Percentiles rank a stretch among this genome's conserved stretches.
phyloP scores from a whole-genome alignment of 2,329 filamentous ascomycete species.

The Hymenoscyphus salicellus region DNA sequence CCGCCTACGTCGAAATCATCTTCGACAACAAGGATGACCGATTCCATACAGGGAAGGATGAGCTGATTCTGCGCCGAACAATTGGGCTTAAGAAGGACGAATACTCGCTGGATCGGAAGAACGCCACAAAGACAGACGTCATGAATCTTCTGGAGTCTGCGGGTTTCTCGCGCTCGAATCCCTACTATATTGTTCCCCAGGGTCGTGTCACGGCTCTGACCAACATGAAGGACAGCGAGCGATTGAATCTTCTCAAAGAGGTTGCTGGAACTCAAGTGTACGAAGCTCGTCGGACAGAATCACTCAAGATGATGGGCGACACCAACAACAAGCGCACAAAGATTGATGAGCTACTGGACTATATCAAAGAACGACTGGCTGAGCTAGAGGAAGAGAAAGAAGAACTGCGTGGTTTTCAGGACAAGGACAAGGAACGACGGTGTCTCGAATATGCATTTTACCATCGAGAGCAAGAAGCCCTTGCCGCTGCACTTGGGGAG shows the following conservation, averaged over 20 bases:
- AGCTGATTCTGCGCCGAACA: slow-evolving; percentile 85
- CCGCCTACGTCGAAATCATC: slow-evolving; percentile 98
- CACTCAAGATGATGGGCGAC: slow-evolving; percentile 93
- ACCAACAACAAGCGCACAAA: slow-evolving; percentile 92
- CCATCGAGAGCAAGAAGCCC: slow-evolving; percentile 79
- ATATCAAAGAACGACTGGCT: slow-evolving; percentile 82
- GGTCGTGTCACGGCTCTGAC: slow-evolving; percentile 93
- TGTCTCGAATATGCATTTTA: slow-evolving; percentile 95
- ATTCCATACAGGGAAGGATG: slow-evolving; percentile 88
- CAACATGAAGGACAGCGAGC: slow-evolving; percentile 96
- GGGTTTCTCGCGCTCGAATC: slow-evolving; percentile 94
- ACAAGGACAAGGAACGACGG: slow-evolving; percentile 86
- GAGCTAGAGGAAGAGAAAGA: slow-evolving; percentile 98
- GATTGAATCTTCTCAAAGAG: slow-evolving; percentile 87
- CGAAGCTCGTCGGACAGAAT: slow-evolving; percentile 86
- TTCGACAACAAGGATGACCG: slow-evolving; percentile 97
- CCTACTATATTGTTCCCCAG: slow-evolving; percentile 98
- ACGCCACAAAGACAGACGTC: slow-evolving; percentile 89
- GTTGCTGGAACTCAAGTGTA: slow-evolving; percentile 98
- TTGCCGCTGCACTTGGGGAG: slow-evolving; percentile 73
- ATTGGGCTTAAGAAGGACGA: slow-evolving; percentile 98
- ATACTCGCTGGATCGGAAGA: slow-evolving; percentile 95
- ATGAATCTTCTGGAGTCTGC: slow-evolving; percentile 94
- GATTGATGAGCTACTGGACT: slow-evolving; percentile 87
- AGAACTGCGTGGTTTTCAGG: slow-evolving; percentile 88